Evolutionary conservation across 23 red algal genomes (phyloP).

Genomic region (Gracilariopsis chorda): DNA sequence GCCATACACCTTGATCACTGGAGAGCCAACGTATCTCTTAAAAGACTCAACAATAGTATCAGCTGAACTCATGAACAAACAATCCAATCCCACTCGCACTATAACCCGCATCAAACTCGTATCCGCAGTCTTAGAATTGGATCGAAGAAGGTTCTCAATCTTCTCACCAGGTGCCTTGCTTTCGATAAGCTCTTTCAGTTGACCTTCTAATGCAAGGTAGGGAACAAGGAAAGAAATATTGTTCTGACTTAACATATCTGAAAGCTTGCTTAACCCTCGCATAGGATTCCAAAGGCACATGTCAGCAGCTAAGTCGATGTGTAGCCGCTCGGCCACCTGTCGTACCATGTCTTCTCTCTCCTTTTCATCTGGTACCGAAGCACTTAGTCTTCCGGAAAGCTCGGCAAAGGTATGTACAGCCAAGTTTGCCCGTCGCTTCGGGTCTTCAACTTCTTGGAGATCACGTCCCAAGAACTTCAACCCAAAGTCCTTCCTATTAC

Average conservation of each 20-base stretch:
- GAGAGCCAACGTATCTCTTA: neutral
- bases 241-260: conserved; percentile 18
- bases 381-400: conserved; percentile 21
- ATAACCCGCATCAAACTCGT: conserved; percentile 24
- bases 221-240: conserved; percentile 38
- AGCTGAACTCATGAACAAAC: conserved; percentile 22
- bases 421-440: conserved; percentile 25
- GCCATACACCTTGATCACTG: neutral
- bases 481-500: conserved; percentile 5
- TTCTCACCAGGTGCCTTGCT: neutral
- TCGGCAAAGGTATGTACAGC: conserved; percentile 38
- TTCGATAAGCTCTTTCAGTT: conserved; percentile 11
- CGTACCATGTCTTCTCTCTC: neutral
- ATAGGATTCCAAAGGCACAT: conserved; percentile 27
- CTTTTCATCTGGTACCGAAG: neutral
- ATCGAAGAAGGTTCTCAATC: conserved; percentile 26
- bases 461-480: conserved; percentile 44
- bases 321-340: neutral
- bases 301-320: conserved; percentile 33
- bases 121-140: neutral
- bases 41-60: conserved; percentile 21
- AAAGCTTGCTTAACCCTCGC: conserved; percentile 16
- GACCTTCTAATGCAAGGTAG: neutral
- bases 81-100: conserved; percentile 21
- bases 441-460: conserved; percentile 30